Evolutionary conservation across 208 protist species (phyloP), one percentile per base, ranked within the genome.

Genomic region (Wallacemonas sp.): DNA sequence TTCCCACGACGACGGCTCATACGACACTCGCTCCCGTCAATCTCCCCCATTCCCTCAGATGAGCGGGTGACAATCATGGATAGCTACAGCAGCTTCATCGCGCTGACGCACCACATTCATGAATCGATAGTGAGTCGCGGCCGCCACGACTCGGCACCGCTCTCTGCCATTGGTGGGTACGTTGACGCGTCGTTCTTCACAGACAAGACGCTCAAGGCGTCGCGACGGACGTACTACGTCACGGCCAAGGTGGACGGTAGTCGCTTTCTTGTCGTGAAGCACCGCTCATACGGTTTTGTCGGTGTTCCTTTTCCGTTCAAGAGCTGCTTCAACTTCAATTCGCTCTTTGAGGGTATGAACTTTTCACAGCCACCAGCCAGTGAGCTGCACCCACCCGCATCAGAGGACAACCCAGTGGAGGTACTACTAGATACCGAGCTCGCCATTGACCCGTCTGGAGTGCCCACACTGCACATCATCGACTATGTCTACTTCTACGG

Each of bases 401-500:
- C 47, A 15, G 45, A 76, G n/a, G 34, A 27, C n/a, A 58, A n/a
- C 14, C 46, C 59, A 9, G 75, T 93, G 51, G 86, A 93, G 21
- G 67, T 88, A 39, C 55, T 96, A 54, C 71, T 94, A 11, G 90
- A 96, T 61, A 79, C 79, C 15, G 87, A 96, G 69, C 56, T 96
- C 27, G 65, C 75, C 14, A 47, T 80, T 21, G 60, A 70, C 41
- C 34, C 47, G 31, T 26, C 49, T 21, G 38, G 49, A 4, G 41
- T 34, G 11, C 80, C 70, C n/a, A 63, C 64, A 11, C 66, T 94
- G 56, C 82, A 87, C 70, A 72, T 94, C 54, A 83, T 96, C 34
- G 90, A 96, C 71, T 91, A 66, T 58, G 21, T 94, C 54, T 96
- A 90, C 74, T 86, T 96, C 59, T 84, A 84, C 61, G 83, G 85